Base-by-base conservation (phyloP, 495 filamentous ascomycete genomes). In the Friedmanniomyces simplex region DNA sequence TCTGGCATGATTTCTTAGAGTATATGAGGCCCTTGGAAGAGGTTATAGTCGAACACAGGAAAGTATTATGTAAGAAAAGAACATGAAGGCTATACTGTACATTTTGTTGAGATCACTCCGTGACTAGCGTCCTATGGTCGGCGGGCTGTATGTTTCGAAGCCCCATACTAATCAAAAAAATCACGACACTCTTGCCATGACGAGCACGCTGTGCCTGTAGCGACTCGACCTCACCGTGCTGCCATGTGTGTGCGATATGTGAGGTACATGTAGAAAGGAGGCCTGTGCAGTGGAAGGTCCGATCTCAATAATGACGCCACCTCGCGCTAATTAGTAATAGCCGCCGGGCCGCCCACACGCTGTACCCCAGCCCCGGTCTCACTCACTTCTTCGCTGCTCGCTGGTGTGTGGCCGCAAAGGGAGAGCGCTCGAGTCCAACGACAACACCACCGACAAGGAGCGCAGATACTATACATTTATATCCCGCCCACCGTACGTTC, bases 1-100 rank as follows among this genome's bases (percentile, higher is more conserved):
- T 67, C 65, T 34, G 67, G 60, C 67, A 69, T 69, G 49, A 2
- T 52, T 5, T 16, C n/a, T 26, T 49, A 14, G 3, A 16, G 20
- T 43, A n/a, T n/a, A n/a, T 13, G 41, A n/a, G 14, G 41, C 20
- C 14, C 5, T 16, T 2, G 14, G 14, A 13, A n/a, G 41, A 43
- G 3, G 20, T 2, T 43, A n/a, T n/a, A 22, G 5, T n/a, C n/a
- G n/a, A n/a, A n/a, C 3, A 43, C 41, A 43, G 20, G 5, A 13
- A 16, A 46, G 32, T 22, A 32, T 25, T 39, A 34, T 52, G 46
- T 49, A 28, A 24, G 30, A 22, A 52, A 32, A 32, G 4, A 32
- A 4, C 28, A 49, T 24, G 43, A 49, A 24, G 24, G 46, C 16
- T 4, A 49, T 24, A 49, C 46, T 24, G 7, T 22, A 18, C 46